Base-by-base conservation (phyloP, 768 basidiomycete genomes). In the Pleurotus tuber-regium region DNA sequence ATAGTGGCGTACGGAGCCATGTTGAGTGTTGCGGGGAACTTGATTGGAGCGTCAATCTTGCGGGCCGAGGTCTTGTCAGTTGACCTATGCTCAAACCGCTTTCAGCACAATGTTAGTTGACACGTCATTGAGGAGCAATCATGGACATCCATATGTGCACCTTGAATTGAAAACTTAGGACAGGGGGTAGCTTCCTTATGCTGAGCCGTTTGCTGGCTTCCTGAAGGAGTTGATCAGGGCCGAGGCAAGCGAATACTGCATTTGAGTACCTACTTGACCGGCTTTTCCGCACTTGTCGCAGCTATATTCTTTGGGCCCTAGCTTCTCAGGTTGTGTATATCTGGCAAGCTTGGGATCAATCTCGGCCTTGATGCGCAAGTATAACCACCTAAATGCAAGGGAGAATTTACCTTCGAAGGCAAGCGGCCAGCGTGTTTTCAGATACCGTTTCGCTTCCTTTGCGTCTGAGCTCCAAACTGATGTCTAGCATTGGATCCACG, bases 151-250 rank as follows among this genome's bases (percentile, higher is more conserved):
- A 16, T 24, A 19, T 26, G 4, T 58, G 44, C 53, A 90, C 95
- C 79, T 98, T 98, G 74, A 98, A 87, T 64, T 98, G 96, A 59
- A 98, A 91, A 58, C 89, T 91, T 41, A 98, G 71, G 0, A 96
- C 93, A 0, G 90, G 87, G 0, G 96, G 94, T 6, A 98, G 74
- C 58, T 85, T 87, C 43, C 80, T 82, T 58, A 98, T 85, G 58
- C 87, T 90, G 43, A 98, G 72, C 5, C 90, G 84, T 63, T 95
- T 93, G 57, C 82, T 91, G 1, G 88, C 89, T 58, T 87, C 84
- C 80, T 91, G 64, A 10, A 39, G 24, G 19, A 52, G 35, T 26
- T 52, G 54, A 19, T 53, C 11, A 53, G 38, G 43, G 43, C 40
- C 16, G 43, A 24, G n/a, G 25, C 35, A 16, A 52, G 14, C 33